Evolutionary conservation across 2,329 filamentous ascomycete genomes (phyloP).

Genomic region (Alternaria gaisen): DNA sequence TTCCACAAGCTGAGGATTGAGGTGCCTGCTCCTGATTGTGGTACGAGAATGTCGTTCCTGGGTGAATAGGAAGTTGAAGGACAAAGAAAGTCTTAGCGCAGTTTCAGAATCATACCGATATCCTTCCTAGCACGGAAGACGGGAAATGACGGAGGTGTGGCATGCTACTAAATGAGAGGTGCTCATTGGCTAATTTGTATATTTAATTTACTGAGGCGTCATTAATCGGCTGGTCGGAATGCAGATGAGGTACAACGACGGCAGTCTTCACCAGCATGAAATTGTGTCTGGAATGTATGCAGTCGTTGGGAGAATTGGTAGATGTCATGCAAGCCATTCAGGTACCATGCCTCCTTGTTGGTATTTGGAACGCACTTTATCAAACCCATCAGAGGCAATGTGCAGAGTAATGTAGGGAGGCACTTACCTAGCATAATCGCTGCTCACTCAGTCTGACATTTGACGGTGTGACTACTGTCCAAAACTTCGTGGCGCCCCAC

Average conservation of each 20-base stretch:
- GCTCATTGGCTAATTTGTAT: background rate
- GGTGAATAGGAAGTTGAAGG: background rate
- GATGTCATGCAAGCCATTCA: background rate
- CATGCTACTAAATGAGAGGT: background rate
- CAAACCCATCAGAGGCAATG: background rate
- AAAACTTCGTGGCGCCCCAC: background rate
- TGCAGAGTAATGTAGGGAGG: background rate
- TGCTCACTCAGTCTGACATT: background rate
- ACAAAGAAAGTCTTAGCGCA: constrained; percentile 4
- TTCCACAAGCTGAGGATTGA: background rate
- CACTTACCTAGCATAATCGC: background rate
- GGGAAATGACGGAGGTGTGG: background rate
- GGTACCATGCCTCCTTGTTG: background rate
- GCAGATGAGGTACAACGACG: background rate
- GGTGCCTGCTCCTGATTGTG: background rate
- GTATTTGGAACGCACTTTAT: background rate
- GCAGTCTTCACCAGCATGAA: background rate
- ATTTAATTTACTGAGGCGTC: background rate
- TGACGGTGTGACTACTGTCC: background rate
- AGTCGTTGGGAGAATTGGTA: background rate
- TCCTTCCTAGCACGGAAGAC: background rate
- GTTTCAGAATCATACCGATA: constrained; percentile 17
- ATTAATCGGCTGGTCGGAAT: background rate
- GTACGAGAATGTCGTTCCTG: background rate
- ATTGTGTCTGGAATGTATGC: background rate